A percentile compares a stretch with the other conserved stretches of the same genome.
These are phyloP conservation scores for Cucumis melo DNA, from an alignment of 306 rosid species.

Conservation along the genomic window DNA sequence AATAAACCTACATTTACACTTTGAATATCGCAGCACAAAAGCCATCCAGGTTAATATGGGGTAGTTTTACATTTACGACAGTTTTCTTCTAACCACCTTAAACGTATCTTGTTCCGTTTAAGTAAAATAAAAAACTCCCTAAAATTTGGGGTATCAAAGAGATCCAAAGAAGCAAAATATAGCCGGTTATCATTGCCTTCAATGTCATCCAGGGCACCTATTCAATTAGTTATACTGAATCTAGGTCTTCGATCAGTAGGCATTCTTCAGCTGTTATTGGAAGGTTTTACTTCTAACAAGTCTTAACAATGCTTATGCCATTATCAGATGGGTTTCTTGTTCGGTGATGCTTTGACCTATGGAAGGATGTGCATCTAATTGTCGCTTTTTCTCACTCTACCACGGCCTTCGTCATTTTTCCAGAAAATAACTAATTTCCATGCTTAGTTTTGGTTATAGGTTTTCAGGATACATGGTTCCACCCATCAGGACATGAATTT, in stretches of 20 bases:
- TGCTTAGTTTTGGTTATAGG: slow-evolving; percentile 19
- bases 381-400: slow-evolving; percentile 53
- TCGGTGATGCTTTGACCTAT: slow-evolving; percentile 20
- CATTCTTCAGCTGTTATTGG: slow-evolving; percentile 27
- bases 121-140: slow-evolving; percentile 65
- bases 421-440: slow-evolving; percentile 21
- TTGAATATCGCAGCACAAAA: background rate
- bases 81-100: slow-evolving; percentile 62
- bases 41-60: background rate
- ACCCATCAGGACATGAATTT: slow-evolving; percentile 27
- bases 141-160: slow-evolving; percentile 52
- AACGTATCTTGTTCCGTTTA: slow-evolving; percentile 34
- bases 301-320: slow-evolving; percentile 52
- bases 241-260: slow-evolving; percentile 24
- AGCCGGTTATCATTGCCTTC: slow-evolving; percentile 35
- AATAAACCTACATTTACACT: background rate
- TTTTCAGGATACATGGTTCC: slow-evolving; percentile 24
- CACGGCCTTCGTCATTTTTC: slow-evolving; percentile 27
- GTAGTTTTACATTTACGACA: slow-evolving; percentile 10
- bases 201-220: slow-evolving; percentile 62
- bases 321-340: slow-evolving; percentile 34
- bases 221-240: slow-evolving; percentile 62
- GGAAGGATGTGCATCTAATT: slow-evolving; percentile 27
- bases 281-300: slow-evolving; percentile 58
- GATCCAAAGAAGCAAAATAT: slow-evolving; percentile 63